Evolutionary conservation across 2,329 filamentous ascomycete genomes (phyloP), one percentile per base, ranked within the genome.

Genomic region (Tolypocladium tropicale): DNA sequence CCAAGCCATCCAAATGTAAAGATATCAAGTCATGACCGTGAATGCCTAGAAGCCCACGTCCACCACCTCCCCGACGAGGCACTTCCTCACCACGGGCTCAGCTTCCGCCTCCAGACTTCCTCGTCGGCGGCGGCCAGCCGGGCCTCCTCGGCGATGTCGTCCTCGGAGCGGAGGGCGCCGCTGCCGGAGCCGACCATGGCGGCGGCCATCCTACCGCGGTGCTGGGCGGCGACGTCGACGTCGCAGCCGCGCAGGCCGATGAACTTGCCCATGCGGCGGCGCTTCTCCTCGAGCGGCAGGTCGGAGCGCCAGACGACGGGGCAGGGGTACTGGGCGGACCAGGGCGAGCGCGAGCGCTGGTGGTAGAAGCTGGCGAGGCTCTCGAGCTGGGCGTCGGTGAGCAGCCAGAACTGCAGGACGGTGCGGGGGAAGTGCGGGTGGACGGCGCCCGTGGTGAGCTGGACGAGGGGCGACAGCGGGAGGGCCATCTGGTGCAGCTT

Each of bases 331-430:
- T 80, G 75, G 53, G 68, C 61, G 2, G 79, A 78, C 73, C 76
- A 82, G n/a, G 68, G 65, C 57, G 74, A 74, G 1, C 81, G 82
- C 1, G 78, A 81, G 57, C 78, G 78, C 72, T 91, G 88, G 72
- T 88, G 85, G 74, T 90, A 91, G 71, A 87, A 89, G 61, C 78
- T 74, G 3, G 87, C 87, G 43, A 91, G 78, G 55, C 75, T 74
- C 72, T 91, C 87, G 55, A 90, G 82, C 70, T 91, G 78, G 33
- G 72, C 72, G 67, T 88, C 84, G 18, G 85, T 90, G 39, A 91
- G 78, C 34, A 90, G 82, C 79, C 86, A 89, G 72, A 88, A 89
- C 66, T 80, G 78, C 50, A 91, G 81, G 55, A 90, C 76, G 4
- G 82, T 88, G 23, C 66, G 64, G 1, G 88, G 88, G 68, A 88